Evolutionary conservation across 2,329 filamentous ascomycete species (phyloP), one percentile per base, ranked within the genome.

Genomic region (Colletotrichum lentis): DNA sequence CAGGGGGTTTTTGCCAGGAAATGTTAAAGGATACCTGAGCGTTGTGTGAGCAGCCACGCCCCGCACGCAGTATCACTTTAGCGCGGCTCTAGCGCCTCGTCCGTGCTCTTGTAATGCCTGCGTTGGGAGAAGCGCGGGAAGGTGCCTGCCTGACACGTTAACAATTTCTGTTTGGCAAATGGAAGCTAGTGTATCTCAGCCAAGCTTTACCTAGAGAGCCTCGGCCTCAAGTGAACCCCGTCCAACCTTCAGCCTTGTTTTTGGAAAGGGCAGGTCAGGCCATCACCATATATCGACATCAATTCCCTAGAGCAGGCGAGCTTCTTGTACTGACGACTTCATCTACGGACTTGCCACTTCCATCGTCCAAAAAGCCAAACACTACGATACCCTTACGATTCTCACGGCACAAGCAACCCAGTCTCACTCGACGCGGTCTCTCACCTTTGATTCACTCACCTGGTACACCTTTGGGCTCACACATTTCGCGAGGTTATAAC

Each of bases 151-250:
- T 50, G 37, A 24, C 55, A 31, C 44, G 55, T 69, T 69, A 69
- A 66, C 62, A 69, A 69, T 69, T 69, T 65, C 50, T 61, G 49
- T 55, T 59, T 57, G 59, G 18, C 60, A 57, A 44, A 44, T 37
- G 35, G 46, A 52, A 60, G 57, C 44, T 60, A 37, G 35, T 55
- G 7, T 35, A 39, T 18, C 56, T 49, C 37, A 10, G 27, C 43
- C 31, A 46, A 58, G 27, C 46, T 37, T 44, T 35, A 35, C 27
- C 27, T 31, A 31, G 8, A 7, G 10, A 49, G 54, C 61, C 39
- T 69, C 50, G 20, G 53, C 54, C 50, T 69, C 63, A 66, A 52
- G 44, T 61, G 49, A 60, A 46, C 47, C 24, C 24, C 22, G 24
- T 53, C 14, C 11, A 31, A 22, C 43, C 43, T 43, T 52, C 62